Evolutionary conservation across 1,284 basidiomycete species (phyloP).

Genomic region (Filobasidium uniguttulatum): DNA sequence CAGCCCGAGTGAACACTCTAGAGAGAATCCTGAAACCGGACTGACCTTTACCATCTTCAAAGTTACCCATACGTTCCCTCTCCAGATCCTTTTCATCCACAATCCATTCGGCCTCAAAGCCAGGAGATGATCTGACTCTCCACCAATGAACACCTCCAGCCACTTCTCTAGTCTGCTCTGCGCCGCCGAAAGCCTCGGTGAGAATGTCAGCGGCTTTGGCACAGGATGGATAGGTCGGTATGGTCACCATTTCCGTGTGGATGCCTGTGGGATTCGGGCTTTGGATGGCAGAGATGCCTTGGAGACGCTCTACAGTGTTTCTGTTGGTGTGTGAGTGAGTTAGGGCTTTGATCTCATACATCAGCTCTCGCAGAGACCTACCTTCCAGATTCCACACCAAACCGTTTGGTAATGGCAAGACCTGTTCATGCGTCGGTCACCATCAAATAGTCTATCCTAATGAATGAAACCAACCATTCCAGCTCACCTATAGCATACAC

Average conservation of each 20-base stretch:
- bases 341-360: background rate
- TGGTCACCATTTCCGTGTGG: constrained; percentile 56
- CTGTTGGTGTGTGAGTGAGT: constrained; percentile 23
- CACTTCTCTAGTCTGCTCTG: constrained; percentile 54
- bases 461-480: background rate
- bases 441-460: background rate
- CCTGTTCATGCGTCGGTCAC: constrained; percentile 7
- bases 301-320: constrained; percentile 72
- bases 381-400: background rate
- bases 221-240: constrained; percentile 48
- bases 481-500: constrained; percentile 55
- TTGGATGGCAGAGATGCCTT: constrained; percentile 68
- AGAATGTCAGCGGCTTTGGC: constrained; percentile 63
- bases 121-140: constrained; percentile 66
- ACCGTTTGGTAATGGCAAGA: background rate
- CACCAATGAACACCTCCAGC: constrained; percentile 93
- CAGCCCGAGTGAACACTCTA: no score
- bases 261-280: constrained; percentile 83
- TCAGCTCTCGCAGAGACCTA: no score
- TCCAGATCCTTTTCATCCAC: constrained; percentile 44
- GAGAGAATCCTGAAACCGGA: no score
- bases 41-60: no score
- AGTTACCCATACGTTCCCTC: constrained; percentile 20
- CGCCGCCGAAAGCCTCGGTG: constrained; percentile 69
- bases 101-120: constrained; percentile 87